Base-by-base conservation (phyloP, 2,329 filamentous ascomycete species). In the Botrytis cinerea region DNA sequence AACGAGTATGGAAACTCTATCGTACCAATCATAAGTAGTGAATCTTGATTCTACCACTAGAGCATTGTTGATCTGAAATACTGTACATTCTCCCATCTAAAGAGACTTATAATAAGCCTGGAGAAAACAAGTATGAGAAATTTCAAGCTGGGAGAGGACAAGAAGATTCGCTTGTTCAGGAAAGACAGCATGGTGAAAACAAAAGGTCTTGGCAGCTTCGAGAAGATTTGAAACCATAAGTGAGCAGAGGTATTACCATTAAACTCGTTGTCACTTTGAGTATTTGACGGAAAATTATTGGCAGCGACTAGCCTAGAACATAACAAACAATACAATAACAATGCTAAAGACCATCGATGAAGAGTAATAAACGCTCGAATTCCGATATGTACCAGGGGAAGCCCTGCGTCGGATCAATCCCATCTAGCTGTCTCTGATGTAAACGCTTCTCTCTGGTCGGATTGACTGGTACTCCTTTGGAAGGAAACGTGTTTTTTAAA, bases 321-420 rank as follows among this genome's bases (percentile, higher is more conserved):
- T 6, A 16, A 0, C 0, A 18, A 57, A 2, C 6, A 14, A 18
- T 18, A 5, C 51, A 57, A 3, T 18, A n/a, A 18, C 14, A 57
- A 28, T 2, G 4, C 0, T 57, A 4, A 28, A 51, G 6, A 14
- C 0, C 0, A 51, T 51, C 18, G n/a, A 28, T 18, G 0, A 16
- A 28, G 18, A 57, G 25, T 7, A 16, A 28, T 9, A 4, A 16
- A 54, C n/a, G 6, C 2, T 6, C 5, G 25, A 12, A n/a, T 4
- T 1, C 10, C 18, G 2, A 18, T 18, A 18, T 28, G 2, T 54
- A 54, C 14, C 25, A 3, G 2, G 6, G 0, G 12, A 28, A 28
- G 5, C 4, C 12, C 4, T n/a, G 25, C n/a, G 48, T n/a, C 25
- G 2, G 5, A n/a, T 51, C 25, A 14, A n/a, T 54, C 10, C 16